phyloP scores from a whole-genome alignment of 2,329 filamentous ascomycete species.

The Aspergillus clavatus region DNA sequence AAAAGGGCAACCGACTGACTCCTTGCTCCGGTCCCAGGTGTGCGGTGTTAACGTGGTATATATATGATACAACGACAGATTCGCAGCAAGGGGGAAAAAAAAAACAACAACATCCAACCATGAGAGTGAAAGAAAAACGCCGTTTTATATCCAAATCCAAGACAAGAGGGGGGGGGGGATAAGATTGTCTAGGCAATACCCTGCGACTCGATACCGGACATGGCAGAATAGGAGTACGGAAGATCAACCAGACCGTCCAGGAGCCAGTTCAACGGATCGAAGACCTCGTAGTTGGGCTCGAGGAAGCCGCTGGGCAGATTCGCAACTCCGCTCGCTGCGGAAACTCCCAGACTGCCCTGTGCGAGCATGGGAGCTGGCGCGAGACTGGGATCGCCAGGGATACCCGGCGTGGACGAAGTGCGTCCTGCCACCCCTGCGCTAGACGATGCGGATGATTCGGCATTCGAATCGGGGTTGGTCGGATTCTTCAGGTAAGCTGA shows the following conservation, averaged over 20 bases:
- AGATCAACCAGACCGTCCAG: conserved; percentile 80
- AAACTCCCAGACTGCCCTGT: conserved; percentile 28
- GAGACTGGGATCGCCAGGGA: conserved; percentile 43
- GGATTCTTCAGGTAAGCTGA: conserved; percentile 72
- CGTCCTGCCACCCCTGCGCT: conserved; percentile 43
- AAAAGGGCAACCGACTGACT: conserved; percentile 8
- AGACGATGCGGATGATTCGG: conserved; percentile 66
- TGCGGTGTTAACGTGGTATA: conserved; percentile 14
- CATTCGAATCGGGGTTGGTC: conserved; percentile 75
- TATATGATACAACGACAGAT: conserved; percentile 5
- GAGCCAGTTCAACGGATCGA: conserved; percentile 91
- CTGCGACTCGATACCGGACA: conserved; percentile 44
- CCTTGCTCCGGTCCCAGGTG: conserved; percentile 2
- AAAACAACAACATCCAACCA: too few relatives aligned
- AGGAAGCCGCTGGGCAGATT: conserved; percentile 50
- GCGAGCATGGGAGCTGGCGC: conserved; percentile 35
- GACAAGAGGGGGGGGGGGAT: too few relatives aligned
- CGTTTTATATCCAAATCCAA: too few relatives aligned
- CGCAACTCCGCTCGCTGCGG: conserved; percentile 20
- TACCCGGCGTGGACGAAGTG: conserved; percentile 33
- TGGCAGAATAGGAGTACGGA: conserved; percentile 62
- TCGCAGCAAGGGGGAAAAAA: background rate
- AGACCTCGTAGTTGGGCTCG: conserved; percentile 75
- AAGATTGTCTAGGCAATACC: conserved; percentile 33
- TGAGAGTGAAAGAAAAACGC: too few relatives aligned